Base-by-base conservation (phyloP, 768 basidiomycete genomes). In the Suillus alpinus region DNA sequence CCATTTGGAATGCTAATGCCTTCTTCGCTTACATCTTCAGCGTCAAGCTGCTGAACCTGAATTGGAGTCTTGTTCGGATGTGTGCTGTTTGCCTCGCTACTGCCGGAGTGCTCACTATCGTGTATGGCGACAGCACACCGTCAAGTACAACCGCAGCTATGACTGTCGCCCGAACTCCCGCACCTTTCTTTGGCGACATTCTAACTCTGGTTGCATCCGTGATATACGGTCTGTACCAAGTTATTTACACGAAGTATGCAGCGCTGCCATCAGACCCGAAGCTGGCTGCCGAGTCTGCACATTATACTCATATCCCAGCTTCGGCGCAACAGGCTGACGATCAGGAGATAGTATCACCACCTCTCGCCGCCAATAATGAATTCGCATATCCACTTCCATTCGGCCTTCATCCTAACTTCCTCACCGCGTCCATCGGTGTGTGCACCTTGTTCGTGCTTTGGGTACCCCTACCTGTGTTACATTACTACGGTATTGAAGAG, bases 21-120 rank as follows among this genome's bases (percentile, higher is more conserved):
- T 95, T 98, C 77, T 95, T 94, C 73, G 91, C 92, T 6, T 98
- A 98, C 70, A 71, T 94, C 31, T 84, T 98, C 71, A 84, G 88
- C n/a, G 85, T 95, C 62, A 84, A 84, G 66, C 66, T 94, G 3
- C 86, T 88, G 62, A 76, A 81, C 23, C 75, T 85, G 29, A 77
- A 79, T 65, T 88, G 88, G 89, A 83, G 90, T 62, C 64, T 80
- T 16, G 77, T 83, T 49, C 87, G 83, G 46, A 74, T 94, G 36
- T 69, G 83, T 29, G 88, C 93, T 14, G 94, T 98, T 18, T 68
- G 82, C 14, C 74, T 96, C 29, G 95, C 96, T 0, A 94, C 89
- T 37, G 61, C 85, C 0, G 96, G 96, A 7, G 92, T 92, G 7
- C 69, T 90, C 41, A 80, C 84, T 4, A 91, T 97, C 58, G 86